Evolutionary conservation across 805 yeast genomes (phyloP).

Genomic region (Spathaspora boniae): DNA sequence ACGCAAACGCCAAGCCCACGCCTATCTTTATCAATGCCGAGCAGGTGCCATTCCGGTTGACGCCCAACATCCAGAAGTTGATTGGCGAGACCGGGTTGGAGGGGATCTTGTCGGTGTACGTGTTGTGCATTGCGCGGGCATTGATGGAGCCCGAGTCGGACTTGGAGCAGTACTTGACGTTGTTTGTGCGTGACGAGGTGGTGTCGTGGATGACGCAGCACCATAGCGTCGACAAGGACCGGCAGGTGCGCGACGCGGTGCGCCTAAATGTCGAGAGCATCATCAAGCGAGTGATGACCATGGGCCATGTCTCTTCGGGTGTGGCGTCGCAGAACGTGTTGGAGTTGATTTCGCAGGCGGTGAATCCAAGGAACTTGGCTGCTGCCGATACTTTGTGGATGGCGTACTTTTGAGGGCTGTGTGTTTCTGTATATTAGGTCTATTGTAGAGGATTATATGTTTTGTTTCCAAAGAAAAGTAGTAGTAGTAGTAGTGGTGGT

Average conservation of each 20-base stretch:
- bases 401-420: conserved; percentile 68
- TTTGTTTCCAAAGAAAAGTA: not conserved
- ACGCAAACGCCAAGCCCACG: conserved; percentile 44
- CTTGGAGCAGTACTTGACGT: conserved; percentile 83
- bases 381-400: conserved; percentile 90
- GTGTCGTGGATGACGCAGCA: conserved; percentile 90
- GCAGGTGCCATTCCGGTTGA: conserved; percentile 91
- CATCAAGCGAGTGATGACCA: conserved; percentile 70
- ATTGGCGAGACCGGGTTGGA: conserved; percentile 94
- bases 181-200: conserved; percentile 94
- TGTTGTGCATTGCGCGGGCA: conserved; percentile 83
- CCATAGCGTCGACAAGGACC: conserved; percentile 55
- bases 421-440: conserved; percentile 1
- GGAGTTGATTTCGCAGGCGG: conserved; percentile 91
- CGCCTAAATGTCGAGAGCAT: conserved; percentile 83
- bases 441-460: not conserved
- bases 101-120: conserved; percentile 82
- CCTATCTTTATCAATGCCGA: conserved; percentile 91
- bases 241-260: conserved; percentile 82
- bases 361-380: conserved; percentile 89
- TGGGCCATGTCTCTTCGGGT: conserved; percentile 53
- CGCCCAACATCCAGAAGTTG: conserved; percentile 91
- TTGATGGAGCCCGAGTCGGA: conserved; percentile 90
- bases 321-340: conserved; percentile 86
- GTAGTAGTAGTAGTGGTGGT: not conserved